Percentiles rank a stretch among this genome's conserved stretches.
phyloP scores from a whole-genome alignment of 352 stramenopile species.

The Phytophthora nicotianae region DNA sequence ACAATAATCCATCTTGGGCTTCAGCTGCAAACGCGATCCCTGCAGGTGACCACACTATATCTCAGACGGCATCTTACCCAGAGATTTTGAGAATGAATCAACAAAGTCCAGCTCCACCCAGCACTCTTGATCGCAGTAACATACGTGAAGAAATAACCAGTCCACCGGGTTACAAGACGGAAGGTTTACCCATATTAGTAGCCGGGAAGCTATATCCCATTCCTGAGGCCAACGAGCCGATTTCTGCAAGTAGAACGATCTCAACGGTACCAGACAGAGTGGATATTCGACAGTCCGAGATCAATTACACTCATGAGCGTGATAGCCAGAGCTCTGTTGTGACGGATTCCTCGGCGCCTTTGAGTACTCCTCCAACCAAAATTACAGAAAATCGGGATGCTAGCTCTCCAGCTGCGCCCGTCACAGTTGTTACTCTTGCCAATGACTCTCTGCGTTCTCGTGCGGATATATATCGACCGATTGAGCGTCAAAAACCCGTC shows the following conservation, averaged over 20 bases:
- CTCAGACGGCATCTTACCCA: background rate
- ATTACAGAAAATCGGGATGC: conserved; percentile 21
- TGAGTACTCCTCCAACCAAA: conserved; percentile 5
- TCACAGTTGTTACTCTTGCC: background rate
- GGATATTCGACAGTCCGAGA: background rate
- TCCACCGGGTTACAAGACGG: background rate
- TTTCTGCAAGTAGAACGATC: conserved; percentile 10
- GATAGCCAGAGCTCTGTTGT: background rate
- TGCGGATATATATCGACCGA: conserved; percentile 1
- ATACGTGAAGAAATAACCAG: background rate
- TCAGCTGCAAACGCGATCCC: background rate
- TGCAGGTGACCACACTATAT: background rate
- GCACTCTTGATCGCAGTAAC: background rate
- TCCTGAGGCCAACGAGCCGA: conserved; percentile 22
- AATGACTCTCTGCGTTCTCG: background rate
- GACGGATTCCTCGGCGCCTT: background rate
- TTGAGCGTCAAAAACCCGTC: conserved; percentile 5
- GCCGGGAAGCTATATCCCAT: conserved; percentile 24
- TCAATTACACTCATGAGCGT: background rate
- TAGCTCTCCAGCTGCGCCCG: conserved; percentile 1
- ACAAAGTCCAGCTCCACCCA: background rate
- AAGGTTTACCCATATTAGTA: conserved; percentile 14
- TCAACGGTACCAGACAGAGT: background rate
- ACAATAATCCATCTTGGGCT: background rate
- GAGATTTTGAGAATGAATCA: conserved; percentile 1